Percentiles rank a stretch among this genome's conserved stretches.
These are phyloP conservation scores for Mortierella sp. DNA, from an alignment of 371 early-diverging fungal species.

Conservation along the genomic window DNA sequence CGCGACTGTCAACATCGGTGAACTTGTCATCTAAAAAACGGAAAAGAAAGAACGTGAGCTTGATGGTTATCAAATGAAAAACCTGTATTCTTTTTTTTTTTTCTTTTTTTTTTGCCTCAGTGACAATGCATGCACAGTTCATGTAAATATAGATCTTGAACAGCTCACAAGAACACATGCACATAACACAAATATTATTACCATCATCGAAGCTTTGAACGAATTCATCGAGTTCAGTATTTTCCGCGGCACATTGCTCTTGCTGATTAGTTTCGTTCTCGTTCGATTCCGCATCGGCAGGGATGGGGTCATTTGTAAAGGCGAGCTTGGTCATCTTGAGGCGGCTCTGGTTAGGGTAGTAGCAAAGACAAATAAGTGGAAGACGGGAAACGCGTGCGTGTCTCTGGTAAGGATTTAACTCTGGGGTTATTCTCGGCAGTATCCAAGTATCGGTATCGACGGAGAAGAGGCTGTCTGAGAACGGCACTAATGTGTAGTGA, in stretches of 20 bases:
- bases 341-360: not conserved
- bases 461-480: not conserved
- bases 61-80: not conserved
- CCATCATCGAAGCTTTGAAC: slow-evolving; percentile 57
- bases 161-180: not conserved
- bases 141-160: not conserved
- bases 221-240: slow-evolving; percentile 62
- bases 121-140: too few species aligned
- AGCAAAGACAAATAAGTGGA: not conserved
- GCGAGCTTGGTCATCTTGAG: slow-evolving; percentile 4
- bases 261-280: not conserved
- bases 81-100: too few species aligned
- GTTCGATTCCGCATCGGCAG: not conserved
- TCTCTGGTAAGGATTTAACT: not conserved
- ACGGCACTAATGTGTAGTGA: not conserved
- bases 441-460: not conserved
- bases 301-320: not conserved
- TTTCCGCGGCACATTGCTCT: too few species aligned
- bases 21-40: slow-evolving; percentile 26
- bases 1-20: slow-evolving; percentile 43
- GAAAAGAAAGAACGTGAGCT: not conserved
- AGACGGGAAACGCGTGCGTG: not conserved
- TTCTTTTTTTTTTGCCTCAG: too few species aligned
- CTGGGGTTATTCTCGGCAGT: not conserved
- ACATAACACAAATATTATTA: slow-evolving; percentile 16